A percentile compares a stretch with the other conserved stretches of the same genome.
phyloP scores from a whole-genome alignment of 306 rosid species.

The Castanospermum australe region DNA sequence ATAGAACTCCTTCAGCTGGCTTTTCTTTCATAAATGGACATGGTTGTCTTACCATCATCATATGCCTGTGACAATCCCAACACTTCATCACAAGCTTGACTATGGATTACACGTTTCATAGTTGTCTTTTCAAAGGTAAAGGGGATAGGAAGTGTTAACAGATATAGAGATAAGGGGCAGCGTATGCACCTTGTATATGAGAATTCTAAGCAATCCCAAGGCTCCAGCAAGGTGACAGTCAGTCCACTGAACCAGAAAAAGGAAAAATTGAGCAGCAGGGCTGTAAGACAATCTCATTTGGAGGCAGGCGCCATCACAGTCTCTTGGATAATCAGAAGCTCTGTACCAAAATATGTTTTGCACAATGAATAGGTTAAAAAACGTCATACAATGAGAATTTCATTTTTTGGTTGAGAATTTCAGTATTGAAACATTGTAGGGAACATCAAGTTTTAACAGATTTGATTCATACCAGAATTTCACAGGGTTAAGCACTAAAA shows the following conservation, averaged over 20 bases:
- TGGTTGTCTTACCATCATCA: conserved; percentile 79
- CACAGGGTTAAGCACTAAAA: conserved; percentile 1
- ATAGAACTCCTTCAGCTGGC: conserved; percentile 88
- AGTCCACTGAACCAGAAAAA: conserved; percentile 86
- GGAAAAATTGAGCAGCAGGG: conserved; percentile 74
- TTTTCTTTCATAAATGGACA: conserved; percentile 70
- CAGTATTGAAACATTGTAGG: neutral
- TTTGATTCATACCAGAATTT: neutral
- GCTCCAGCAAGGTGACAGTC: conserved; percentile 86
- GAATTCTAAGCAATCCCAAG: conserved; percentile 83
- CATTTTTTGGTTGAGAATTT: neutral
- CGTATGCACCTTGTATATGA: conserved; percentile 69
- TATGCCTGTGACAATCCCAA: conserved; percentile 50
- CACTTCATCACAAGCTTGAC: conserved; percentile 26
- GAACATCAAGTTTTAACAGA: neutral
- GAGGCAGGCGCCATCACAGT: conserved; percentile 63
- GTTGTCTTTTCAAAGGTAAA: neutral
- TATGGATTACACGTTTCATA: neutral
- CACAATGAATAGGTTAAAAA: neutral
- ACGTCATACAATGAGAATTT: neutral
- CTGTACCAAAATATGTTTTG: conserved; percentile 38
- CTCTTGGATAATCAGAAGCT: conserved; percentile 80
- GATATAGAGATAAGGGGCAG: neutral
- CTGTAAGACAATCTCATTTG: conserved; percentile 90
- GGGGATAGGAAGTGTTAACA: neutral